Evolutionary conservation across 345 rosid species (phyloP), one percentile per base, ranked within the genome.

Genomic region (Aethionema arabicum): DNA sequence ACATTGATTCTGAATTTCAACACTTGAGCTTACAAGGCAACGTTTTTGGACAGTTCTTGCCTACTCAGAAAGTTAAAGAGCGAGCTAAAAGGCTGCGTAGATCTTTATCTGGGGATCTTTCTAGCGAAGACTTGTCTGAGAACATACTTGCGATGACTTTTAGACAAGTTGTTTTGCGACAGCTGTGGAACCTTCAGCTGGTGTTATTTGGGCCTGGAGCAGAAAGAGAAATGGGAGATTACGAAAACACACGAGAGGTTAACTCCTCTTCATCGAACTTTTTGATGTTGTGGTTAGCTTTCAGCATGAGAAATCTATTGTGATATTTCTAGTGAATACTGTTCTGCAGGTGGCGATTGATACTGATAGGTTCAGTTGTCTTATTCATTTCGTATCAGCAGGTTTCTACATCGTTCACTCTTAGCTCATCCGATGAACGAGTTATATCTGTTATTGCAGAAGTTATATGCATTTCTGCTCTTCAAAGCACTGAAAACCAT

Each of bases 91-190:
- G 57, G 70, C 75, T 92, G 1, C 72, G 58, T 63, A 73, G 66
- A 12, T 71, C 86, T 45, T 32, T 83, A 32, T 38, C 72, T 3
- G 66, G 77, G 61, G 91, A 85, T 70, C 44, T 83, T 66, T 66
- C 82, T 5, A 47, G 44, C 0, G 79, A 77, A 47, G 68, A 76
- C 27, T 42, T 78, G 10, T 78, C 95, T 0, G 63, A 65, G 39
- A 86, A 83, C 74, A 82, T 92, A 72, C 91, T 92, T 52, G 91
- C 95, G 3, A 82, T 87, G 90, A 92, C 96, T 5, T 89, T 89
- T 65, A 82, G 91, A 45, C 96, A 89, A 78, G 95, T 92, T 35
- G 91, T 89, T 56, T 27, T 85, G 70, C 78, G 86, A 52, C 83
- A 81, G 70, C 80, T 92, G 16, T 82, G 87, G 88, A 85, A 74